Conservation (phyloP, 2,329 filamentous ascomycete species). For the Penicillium frequentans region DNA sequence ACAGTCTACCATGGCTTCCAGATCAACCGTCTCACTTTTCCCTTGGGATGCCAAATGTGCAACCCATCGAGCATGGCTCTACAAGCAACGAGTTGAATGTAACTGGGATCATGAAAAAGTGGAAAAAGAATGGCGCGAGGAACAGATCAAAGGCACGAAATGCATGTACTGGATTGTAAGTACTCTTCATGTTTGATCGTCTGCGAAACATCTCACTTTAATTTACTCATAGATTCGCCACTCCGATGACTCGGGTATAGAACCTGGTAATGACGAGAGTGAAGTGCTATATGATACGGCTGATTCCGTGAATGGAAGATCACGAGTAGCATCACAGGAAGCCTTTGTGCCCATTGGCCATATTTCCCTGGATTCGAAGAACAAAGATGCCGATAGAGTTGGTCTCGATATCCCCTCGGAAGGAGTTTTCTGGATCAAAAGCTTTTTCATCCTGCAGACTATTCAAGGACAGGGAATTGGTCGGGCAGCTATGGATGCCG, state of each 20-base stretch:
- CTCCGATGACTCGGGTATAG: slow-evolving; percentile 6
- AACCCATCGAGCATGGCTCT: slow-evolving; percentile 12
- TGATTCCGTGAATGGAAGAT: slow-evolving; percentile 12
- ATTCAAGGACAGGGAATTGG: slow-evolving; percentile 21
- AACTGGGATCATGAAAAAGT: slow-evolving; percentile 20
- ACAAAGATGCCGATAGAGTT: slow-evolving; percentile 11
- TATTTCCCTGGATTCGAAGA: slow-evolving; percentile 19
- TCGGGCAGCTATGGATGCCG: slow-evolving; percentile 22
- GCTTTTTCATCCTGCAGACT: slow-evolving; percentile 12
- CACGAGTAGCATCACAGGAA: slow-evolving; percentile 10
- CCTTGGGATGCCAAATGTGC: slow-evolving; percentile 21
- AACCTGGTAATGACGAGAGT: background rate
- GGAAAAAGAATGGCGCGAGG: slow-evolving; percentile 12
- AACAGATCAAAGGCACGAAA: slow-evolving; percentile 17
- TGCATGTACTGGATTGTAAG: slow-evolving; percentile 26
- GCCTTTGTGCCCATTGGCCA: slow-evolving; percentile 20
- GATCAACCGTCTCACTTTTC: slow-evolving; percentile 6
- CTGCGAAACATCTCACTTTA: background rate
- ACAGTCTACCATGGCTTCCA: slow-evolving; percentile 4
- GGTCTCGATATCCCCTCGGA: slow-evolving; percentile 11
- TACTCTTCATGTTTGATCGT: background rate
- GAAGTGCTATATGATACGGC: slow-evolving; percentile 17
- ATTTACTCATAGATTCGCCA: background rate
- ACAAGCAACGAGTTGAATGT: slow-evolving; percentile 19
- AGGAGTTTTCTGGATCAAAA: slow-evolving; percentile 22